Evolutionary conservation across 2,329 filamentous ascomycete species (phyloP).

Genomic region (Zymoseptoria crescenta): DNA sequence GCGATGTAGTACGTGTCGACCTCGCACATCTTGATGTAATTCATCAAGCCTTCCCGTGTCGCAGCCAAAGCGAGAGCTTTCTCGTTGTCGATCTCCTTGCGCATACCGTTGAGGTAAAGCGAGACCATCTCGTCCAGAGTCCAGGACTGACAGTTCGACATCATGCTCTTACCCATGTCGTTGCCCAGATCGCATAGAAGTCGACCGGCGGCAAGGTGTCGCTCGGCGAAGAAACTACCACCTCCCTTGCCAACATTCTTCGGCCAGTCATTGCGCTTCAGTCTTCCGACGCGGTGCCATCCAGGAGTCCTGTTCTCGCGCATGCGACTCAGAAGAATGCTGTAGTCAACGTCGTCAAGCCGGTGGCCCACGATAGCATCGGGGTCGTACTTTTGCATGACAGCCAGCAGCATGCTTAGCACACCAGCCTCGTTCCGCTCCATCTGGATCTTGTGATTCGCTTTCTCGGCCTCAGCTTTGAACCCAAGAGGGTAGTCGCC

Average conservation of each 20-base stretch:
- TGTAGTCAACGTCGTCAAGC: constrained; percentile 95
- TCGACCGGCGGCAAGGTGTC: constrained; percentile 79
- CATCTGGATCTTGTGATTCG: constrained; percentile 68
- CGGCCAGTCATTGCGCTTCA: constrained; percentile 81
- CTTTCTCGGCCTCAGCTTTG: constrained; percentile 65
- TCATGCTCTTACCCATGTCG: constrained; percentile 92
- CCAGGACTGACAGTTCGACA: constrained; percentile 97
- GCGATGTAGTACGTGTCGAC: constrained; percentile 94
- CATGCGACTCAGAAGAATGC: constrained; percentile 76
- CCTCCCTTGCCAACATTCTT: constrained; percentile 76
- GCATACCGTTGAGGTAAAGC: constrained; percentile 67
- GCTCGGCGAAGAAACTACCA: constrained; percentile 86
- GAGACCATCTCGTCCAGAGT: constrained; percentile 96
- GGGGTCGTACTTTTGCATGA: constrained; percentile 80
- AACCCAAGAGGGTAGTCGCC: constrained; percentile 80
- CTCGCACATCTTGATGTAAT: constrained; percentile 90
- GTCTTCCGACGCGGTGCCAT: constrained; percentile 86
- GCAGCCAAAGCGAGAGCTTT: constrained; percentile 71
- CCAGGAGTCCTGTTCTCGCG: constrained; percentile 85
- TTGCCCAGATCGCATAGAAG: constrained; percentile 91
- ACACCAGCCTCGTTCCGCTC: constrained; percentile 80
- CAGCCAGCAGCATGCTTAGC: constrained; percentile 78
- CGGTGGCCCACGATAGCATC: constrained; percentile 92
- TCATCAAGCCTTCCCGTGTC: constrained; percentile 77
- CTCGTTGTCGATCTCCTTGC: constrained; percentile 84